Evolutionary conservation across 2,329 filamentous ascomycete species (phyloP), one percentile per base, ranked within the genome.

Genomic region (Huntiella decipiens): DNA sequence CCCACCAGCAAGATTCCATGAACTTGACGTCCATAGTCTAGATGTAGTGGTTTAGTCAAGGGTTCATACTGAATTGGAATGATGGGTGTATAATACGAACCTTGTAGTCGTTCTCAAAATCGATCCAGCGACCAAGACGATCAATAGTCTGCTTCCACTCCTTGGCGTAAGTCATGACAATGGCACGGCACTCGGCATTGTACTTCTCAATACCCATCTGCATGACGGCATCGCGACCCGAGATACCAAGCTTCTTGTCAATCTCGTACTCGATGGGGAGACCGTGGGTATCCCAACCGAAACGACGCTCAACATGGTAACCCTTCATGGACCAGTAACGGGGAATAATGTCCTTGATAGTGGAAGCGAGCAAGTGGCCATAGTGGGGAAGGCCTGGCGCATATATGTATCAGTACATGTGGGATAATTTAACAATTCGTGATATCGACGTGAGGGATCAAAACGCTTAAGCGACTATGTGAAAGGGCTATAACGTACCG

Each of bases 321-420:
- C 85, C 85, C 59, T 87, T 86, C 83, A 91, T 91, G 45, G 83
- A 83, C 82, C 84, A 92, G 62, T 92, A 93, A 53, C 85, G 68
- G 6, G 85, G 83, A 53, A 92, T 88, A 50, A 91, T 87, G 59
- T 92, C 85, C 63, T 93, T 92, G 64, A 92, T 91, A 44, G 84
- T 92, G 17, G 82, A 88, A 37, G 84, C 81, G 52, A 88, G 71
- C 40, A 87, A 65, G 61, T 87, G 82, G 54, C 66, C 66, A 49
- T 65, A 54, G 43, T 55, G 54, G 11, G 54, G 54, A 2, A 54
- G 51, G 42, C 54, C 54, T 55, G 41, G 17, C 37, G 15, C 28
- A 31, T 38, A 45, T 17, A 10, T 15, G 13, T 8, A 10, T 36
- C 15, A 19, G 22, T 28, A 28, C 22, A 28, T 28, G 22, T 10